Evolutionary conservation across 352 stramenopile genomes (phyloP), one percentile per base, ranked within the genome.

Genomic region (Globisporangium orthogonon): DNA sequence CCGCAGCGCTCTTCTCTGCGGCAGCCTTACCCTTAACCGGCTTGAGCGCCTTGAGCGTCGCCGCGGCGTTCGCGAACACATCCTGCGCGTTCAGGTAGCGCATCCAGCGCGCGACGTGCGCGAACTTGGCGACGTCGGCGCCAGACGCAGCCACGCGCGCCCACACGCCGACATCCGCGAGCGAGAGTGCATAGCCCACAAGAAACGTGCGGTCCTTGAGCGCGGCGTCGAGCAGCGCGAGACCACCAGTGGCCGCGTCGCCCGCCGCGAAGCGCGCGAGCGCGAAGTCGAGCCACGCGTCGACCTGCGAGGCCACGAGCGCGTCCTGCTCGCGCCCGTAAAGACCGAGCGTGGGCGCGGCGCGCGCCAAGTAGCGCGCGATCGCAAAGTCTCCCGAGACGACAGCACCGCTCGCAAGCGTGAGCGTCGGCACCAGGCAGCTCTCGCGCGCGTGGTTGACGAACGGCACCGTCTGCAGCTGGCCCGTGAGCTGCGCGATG

Each of bases 161-260:
- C 88, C 91, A 99, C 9, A 99, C 65, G 7, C 89, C 91, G 45
- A 99, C 76, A 76, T 99, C 97, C 1, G 97, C 97, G 18, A 99
- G 79, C 23, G 95, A 97, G 9, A 99, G 62, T 6, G 78, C 78
- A 67, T 97, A 79, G 39, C 94, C 95, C 6, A 98, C 87, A 49
- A 99, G 69, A 69, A 98, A 99, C 3, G 96, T 99, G 46, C 85
- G 74, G 11, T 78, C 76, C 47, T 82, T 74, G 35, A 99, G 74
- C 46, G 94, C 69, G 9, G 83, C 80, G 69, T 98, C 78, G 43
- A 99, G 65, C 14, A 95, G 91, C 55, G 81, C 76, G 4, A 93
- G 67, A 10, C 87, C 72, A 35, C 89, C 55, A 10, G 44, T 57
- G 1, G 60, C 55, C n/a, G 52, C 61, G 7, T 63, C 68, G 40